Evolutionary conservation across 179 eudicot genomes (phyloP).

Genomic region (Beta lomatogona): DNA sequence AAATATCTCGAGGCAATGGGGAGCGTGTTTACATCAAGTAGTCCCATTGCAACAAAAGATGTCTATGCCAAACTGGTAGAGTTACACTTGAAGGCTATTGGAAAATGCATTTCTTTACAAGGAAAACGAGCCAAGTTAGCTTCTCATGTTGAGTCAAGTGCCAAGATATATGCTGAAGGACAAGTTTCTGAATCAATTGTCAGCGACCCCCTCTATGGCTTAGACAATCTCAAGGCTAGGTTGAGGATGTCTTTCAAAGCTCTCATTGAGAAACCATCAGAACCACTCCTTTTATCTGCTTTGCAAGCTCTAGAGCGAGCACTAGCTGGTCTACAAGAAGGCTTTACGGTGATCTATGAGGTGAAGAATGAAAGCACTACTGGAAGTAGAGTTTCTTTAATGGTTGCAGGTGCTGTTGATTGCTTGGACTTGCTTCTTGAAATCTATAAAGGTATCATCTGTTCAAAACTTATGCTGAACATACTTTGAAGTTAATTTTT

Average conservation of each 20-base stretch:
- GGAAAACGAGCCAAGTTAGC: constrained; percentile 75
- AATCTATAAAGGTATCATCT: constrained; percentile 65
- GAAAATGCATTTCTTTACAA: constrained; percentile 84
- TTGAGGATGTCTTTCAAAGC: constrained; percentile 68
- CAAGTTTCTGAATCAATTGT: constrained; percentile 33
- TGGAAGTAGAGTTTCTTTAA: constrained; percentile 71
- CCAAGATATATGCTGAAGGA: constrained; percentile 42
- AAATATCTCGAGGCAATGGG: constrained; percentile 82
- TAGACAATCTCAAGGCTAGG: constrained; percentile 62
- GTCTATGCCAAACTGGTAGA: constrained; percentile 58
- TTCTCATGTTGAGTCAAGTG: constrained; percentile 65
- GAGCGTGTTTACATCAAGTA: constrained; percentile 43
- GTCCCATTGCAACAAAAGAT: constrained; percentile 43
- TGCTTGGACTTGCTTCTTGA: constrained; percentile 85
- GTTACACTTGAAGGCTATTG: constrained; percentile 70
- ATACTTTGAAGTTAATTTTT: neutral
- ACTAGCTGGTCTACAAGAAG: constrained; percentile 63
- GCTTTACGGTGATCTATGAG: constrained; percentile 51
- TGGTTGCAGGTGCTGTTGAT: constrained; percentile 88
- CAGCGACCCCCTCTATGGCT: constrained; percentile 36
- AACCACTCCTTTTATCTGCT: constrained; percentile 55
- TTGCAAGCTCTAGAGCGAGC: constrained; percentile 70
- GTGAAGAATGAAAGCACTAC: constrained; percentile 46
- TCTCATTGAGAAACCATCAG: constrained; percentile 63
- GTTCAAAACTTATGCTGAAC: neutral